Percentiles rank a stretch among this genome's conserved stretches.
Evolutionary conservation across 2,329 filamentous ascomycete species (phyloP).

Genomic region (Sclerotinia subarctica): DNA sequence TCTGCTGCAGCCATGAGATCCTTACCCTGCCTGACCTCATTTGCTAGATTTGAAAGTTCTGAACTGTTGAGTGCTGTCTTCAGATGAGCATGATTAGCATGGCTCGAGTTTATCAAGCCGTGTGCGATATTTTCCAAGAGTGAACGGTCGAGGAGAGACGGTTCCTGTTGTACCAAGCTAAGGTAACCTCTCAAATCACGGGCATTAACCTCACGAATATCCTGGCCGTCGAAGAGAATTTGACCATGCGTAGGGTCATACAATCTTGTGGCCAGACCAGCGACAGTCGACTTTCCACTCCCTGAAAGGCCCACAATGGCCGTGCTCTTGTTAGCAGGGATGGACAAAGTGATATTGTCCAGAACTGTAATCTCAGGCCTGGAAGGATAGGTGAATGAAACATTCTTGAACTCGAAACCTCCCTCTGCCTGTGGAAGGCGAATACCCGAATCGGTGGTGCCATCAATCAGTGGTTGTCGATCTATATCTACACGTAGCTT

Average conservation of each 20-base stretch:
- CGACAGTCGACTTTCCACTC: conserved; percentile 56
- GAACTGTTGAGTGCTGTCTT: conserved; percentile 41
- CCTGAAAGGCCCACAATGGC: conserved; percentile 58
- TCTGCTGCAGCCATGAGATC: conserved; percentile 37
- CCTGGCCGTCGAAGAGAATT: conserved; percentile 25
- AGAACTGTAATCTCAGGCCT: conserved; percentile 35
- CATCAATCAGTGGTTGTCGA: conserved; percentile 28
- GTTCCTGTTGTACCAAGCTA: conserved; percentile 55
- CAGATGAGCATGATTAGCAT: conserved; percentile 50
- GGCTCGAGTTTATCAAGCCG: conserved; percentile 45
- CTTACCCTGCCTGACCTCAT: conserved; percentile 50
- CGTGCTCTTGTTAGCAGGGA: conserved; percentile 41
- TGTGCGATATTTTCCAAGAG: conserved; percentile 38
- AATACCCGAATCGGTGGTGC: conserved; percentile 23
- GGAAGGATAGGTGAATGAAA: conserved; percentile 35
- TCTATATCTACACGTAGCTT: conserved; percentile 44
- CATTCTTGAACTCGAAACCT: conserved; percentile 10
- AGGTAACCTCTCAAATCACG: conserved; percentile 42
- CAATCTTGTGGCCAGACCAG: conserved; percentile 53
- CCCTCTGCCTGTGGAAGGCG: conserved; percentile 20
- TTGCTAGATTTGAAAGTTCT: conserved; percentile 49
- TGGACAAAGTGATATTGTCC: conserved; percentile 36
- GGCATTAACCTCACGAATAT: conserved; percentile 25
- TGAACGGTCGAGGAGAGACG: conserved; percentile 51
- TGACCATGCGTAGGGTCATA: conserved; percentile 49